Evolutionary conservation across 371 early-diverging fungal species (phyloP).

Genomic region (Circinella minor): DNA sequence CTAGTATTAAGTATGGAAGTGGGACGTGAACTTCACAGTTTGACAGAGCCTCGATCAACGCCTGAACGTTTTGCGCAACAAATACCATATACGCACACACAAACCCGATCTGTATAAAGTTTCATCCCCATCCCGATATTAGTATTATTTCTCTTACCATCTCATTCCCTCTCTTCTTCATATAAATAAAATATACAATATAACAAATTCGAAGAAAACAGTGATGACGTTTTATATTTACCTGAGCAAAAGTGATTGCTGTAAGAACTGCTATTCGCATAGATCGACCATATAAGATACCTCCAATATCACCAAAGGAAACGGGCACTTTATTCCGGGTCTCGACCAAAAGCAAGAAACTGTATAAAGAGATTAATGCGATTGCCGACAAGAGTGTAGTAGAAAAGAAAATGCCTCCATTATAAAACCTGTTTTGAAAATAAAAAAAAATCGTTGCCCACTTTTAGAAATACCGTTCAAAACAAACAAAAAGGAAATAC

Average conservation of each 20-base stretch:
- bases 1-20: conserved; percentile 60
- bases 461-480: no score
- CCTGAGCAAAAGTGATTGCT: conserved; percentile 76
- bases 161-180: no score
- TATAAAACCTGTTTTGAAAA: conserved; percentile 52
- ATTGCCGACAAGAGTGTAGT: conserved; percentile 54
- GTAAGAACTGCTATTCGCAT: conserved; percentile 69
- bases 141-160: not conserved
- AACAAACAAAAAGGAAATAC: no score
- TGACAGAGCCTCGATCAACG: conserved; percentile 64
- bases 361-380: conserved; percentile 62
- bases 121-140: not conserved
- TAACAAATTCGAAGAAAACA: no score
- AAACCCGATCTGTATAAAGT: conserved; percentile 69
- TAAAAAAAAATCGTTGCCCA: not conserved
- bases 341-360: conserved; percentile 69
- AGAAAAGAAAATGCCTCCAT: conserved; percentile 72
- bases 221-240: conserved; percentile 22
- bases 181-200: no score
- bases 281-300: conserved; percentile 67
- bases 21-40: conserved; percentile 53
- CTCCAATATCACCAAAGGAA: conserved; percentile 83
- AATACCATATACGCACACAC: conserved; percentile 89
- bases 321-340: conserved; percentile 61
- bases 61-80: conserved; percentile 82